A percentile compares a stretch with the other conserved stretches of the same genome.
These are phyloP conservation scores for Tetrahymena malaccensis DNA, from an alignment of 73 alveolate genomes.

Conservation along the genomic window DNA sequence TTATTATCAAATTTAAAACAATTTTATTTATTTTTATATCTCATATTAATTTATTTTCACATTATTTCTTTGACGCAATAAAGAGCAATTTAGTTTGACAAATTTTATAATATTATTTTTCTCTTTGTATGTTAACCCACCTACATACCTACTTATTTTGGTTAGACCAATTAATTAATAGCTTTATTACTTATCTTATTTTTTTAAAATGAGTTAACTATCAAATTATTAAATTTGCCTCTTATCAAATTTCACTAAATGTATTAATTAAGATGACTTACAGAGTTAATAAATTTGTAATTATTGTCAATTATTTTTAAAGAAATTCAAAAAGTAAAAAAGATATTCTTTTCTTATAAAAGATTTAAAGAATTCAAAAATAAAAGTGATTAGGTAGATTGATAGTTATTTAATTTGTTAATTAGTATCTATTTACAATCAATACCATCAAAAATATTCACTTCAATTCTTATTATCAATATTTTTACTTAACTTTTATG, in stretches of 20 bases:
- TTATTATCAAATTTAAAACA: too few species aligned
- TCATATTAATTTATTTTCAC: too few species aligned
- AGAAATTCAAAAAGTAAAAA: too few species aligned
- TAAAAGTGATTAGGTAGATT: too few species aligned
- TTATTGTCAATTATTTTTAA: neutral
- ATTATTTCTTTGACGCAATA: too few species aligned
- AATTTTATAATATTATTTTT: too few species aligned
- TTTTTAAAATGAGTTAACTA: neutral
- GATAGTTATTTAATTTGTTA: neutral
- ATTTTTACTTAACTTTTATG: neutral
- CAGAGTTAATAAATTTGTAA: neutral
- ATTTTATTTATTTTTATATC: too few species aligned
- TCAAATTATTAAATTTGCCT: neutral
- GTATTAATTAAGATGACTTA: neutral
- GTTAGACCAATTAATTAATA: neutral
- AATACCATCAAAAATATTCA: neutral
- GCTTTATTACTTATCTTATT: neutral
- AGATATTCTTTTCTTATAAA: neutral
- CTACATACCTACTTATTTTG: neutral
- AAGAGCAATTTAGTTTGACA: too few species aligned
- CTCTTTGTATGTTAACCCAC: too few species aligned
- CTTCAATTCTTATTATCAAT: neutral
- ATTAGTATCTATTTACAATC: neutral
- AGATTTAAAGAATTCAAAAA: neutral
- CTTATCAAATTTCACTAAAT: neutral